A percentile compares a stretch with the other conserved stretches of the same genome.
These are phyloP conservation scores for Rhodosporidiobolus odoratus DNA, from an alignment of 768 basidiomycete genomes.

Conservation along the genomic window DNA sequence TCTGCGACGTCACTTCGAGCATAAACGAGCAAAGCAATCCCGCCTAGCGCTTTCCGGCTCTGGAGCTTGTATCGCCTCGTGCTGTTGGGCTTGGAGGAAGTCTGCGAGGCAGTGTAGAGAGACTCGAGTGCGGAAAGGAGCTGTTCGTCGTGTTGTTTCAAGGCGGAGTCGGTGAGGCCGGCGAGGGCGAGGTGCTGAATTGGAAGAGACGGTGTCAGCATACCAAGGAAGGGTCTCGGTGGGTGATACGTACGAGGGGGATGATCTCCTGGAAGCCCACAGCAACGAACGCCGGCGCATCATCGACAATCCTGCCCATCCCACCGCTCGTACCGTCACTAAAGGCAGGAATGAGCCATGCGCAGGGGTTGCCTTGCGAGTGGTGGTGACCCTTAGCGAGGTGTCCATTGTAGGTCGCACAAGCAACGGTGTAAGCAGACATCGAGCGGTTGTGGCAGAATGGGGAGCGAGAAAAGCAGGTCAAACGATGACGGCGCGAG, in stretches of 20 bases:
- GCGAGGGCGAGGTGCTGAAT: constrained; percentile 47
- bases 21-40: constrained; percentile 81
- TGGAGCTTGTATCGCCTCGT: constrained; percentile 59
- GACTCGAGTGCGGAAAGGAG: constrained; percentile 8
- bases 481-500: no score
- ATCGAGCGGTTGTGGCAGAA: neutral
- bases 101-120: constrained; percentile 22
- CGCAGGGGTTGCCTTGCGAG: no score
- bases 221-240: no score
- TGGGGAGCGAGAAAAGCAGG: neutral
- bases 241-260: constrained; percentile 83
- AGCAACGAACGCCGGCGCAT: constrained; percentile 75
- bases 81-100: neutral
- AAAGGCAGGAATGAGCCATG: no score
- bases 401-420: constrained; percentile 34
- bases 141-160: constrained; percentile 26
- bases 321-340: no score
- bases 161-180: constrained; percentile 48
- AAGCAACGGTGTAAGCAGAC: neutral
- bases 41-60: constrained; percentile 73
- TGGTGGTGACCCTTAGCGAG: no score
- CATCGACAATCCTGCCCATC: no score
- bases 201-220: constrained; percentile 60
- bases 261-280: constrained; percentile 92
- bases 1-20: constrained; percentile 56